phyloP scores from a whole-genome alignment of 139 green algal genomes.

The Chlorella vulgaris region DNA sequence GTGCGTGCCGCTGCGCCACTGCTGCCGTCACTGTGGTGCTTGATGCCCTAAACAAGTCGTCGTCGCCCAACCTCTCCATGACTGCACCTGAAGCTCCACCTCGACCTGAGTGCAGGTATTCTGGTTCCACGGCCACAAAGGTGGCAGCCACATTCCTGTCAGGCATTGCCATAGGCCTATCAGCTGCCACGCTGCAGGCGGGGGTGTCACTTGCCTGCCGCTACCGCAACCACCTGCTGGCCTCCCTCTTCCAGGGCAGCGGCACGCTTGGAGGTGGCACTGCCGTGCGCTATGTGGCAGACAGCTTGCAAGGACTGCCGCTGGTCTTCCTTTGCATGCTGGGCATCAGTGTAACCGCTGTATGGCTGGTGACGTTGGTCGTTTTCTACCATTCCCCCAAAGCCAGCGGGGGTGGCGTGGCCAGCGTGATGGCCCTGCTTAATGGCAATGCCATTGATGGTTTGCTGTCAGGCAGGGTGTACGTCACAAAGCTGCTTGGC shows the following conservation, averaged over 20 bases:
- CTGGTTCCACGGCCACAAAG: slow-evolving; percentile 72
- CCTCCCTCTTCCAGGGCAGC: neutral
- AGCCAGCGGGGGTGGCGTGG: slow-evolving; percentile 83
- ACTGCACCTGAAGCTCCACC: neutral
- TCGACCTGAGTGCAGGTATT: slow-evolving; percentile 59
- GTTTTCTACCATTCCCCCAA: slow-evolving; percentile 79
- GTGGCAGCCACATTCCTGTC: slow-evolving; percentile 69
- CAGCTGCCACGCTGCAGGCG: slow-evolving; percentile 55
- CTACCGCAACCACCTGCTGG: neutral
- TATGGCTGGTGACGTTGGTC: slow-evolving; percentile 43
- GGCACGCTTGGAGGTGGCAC: neutral
- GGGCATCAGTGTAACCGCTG: slow-evolving; percentile 50
- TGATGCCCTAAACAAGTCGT: neutral
- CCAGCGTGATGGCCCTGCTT: slow-evolving; percentile 40
- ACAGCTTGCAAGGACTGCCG: neutral
- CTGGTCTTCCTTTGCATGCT: neutral
- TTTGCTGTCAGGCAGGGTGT: slow-evolving; percentile 44
- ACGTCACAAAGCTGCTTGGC: slow-evolving; percentile 30
- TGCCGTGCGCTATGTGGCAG: slow-evolving; percentile 31
- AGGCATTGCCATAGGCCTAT: slow-evolving; percentile 71
- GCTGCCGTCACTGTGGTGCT: neutral
- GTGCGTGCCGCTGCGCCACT: neutral
- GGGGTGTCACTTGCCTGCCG: slow-evolving; percentile 14
- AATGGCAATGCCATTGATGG: slow-evolving; percentile 55
- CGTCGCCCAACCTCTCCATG: neutral